A percentile compares a stretch with the other conserved stretches of the same genome.
phyloP scores from a whole-genome alignment of 2,329 filamentous ascomycete species.

The Thelonectria blattea region DNA sequence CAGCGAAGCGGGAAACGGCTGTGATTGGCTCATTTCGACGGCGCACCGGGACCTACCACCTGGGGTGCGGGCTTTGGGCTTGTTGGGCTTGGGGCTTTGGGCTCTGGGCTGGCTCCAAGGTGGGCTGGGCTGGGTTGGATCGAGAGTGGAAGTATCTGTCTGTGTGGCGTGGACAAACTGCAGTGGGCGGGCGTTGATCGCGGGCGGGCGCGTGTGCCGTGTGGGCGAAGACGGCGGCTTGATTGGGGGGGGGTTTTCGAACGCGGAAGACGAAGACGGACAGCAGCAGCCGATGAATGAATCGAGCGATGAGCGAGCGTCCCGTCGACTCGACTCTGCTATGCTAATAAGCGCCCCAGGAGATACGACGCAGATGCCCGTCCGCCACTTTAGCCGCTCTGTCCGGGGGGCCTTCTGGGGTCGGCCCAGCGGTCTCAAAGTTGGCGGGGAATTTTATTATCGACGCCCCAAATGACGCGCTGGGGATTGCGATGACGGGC shows the following conservation, averaged over 20 bases:
- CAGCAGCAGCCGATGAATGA: not conserved
- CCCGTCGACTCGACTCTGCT: not conserved
- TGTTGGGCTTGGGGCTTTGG: not conserved
- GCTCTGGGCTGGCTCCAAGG: not conserved
- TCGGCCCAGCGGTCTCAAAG: not conserved
- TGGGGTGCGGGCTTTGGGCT: conserved; percentile 1
- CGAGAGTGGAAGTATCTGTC: not conserved
- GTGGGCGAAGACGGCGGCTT: not conserved
- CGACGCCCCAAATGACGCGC: not conserved
- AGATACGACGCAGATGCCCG: no score
- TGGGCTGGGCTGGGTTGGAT: not conserved
- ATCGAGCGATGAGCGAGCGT: not conserved
- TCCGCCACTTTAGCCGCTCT: not conserved
- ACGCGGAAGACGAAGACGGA: not conserved
- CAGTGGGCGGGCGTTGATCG: not conserved
- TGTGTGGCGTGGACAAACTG: not conserved
- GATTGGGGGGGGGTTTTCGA: not conserved
- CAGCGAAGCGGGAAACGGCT: conserved; percentile 43
- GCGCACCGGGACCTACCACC: not conserved
- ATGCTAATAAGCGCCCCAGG: not conserved
- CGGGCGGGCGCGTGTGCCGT: not conserved
- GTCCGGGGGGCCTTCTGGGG: no score
- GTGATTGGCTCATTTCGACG: conserved; percentile 49
- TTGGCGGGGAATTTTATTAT: not conserved
- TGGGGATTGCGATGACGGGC: not conserved